phyloP scores from a whole-genome alignment of 108 stramenopile species.

The Pseudonitzschia multiseries region DNA sequence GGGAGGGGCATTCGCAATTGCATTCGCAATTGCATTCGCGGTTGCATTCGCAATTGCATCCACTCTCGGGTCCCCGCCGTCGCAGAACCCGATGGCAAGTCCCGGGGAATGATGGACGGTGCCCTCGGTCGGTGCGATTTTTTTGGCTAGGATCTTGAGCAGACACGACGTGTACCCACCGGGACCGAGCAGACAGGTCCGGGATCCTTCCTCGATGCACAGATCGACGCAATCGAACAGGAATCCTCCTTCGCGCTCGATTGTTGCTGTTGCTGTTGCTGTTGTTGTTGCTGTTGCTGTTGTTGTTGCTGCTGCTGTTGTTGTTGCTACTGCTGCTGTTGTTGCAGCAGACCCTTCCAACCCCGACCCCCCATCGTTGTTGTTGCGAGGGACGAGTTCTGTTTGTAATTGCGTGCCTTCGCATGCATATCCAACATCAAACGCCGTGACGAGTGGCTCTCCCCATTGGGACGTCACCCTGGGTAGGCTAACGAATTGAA shows the following conservation, averaged over 20 bases:
- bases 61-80: conserved; percentile 71
- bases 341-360: too few species aligned
- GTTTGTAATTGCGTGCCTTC: too few species aligned
- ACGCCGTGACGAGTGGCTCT: conserved; percentile 64
- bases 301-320: too few species aligned
- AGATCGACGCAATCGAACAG: conserved; percentile 79
- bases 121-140: conserved; percentile 76
- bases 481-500: background rate
- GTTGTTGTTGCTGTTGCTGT: too few species aligned
- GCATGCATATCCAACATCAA: conserved; percentile 66
- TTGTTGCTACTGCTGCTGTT: too few species aligned
- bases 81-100: conserved; percentile 76
- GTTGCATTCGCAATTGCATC: conserved; percentile 66
- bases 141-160: conserved; percentile 82
- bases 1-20: conserved; percentile 37
- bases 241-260: conserved; percentile 41
- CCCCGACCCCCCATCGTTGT: too few species aligned
- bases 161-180: conserved; percentile 83
- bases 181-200: conserved; percentile 73
- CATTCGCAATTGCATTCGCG: conserved; percentile 52
- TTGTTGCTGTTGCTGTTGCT: too few species aligned
- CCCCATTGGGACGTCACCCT: conserved; percentile 47
- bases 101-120: conserved; percentile 74
- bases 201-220: conserved; percentile 63
- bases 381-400: too few species aligned